Conservation (phyloP, 495 filamentous ascomycete species). For the Penicillium parvum region DNA sequence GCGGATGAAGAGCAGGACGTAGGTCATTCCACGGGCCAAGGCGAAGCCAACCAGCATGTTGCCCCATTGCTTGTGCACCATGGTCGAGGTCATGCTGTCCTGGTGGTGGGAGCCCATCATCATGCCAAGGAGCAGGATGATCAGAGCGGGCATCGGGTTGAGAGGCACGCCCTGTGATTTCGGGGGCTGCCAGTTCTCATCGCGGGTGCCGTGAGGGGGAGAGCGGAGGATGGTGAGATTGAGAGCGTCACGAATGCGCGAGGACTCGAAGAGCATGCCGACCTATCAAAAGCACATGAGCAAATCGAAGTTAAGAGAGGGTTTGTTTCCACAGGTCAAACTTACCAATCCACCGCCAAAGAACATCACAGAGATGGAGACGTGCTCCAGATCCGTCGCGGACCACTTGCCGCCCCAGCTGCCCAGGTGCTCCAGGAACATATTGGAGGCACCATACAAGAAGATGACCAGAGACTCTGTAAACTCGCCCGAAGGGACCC, state of each 20-base stretch:
- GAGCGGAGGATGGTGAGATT: constrained; percentile 56
- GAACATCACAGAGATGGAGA: constrained; percentile 91
- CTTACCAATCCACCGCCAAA: constrained; percentile 88
- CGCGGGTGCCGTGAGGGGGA: constrained; percentile 39
- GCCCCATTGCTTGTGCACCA: constrained; percentile 95
- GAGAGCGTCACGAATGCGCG: constrained; percentile 60
- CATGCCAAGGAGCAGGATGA: constrained; percentile 79
- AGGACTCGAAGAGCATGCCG: constrained; percentile 92
- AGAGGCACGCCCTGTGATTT: constrained; percentile 69
- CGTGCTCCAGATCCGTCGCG: constrained; percentile 80
- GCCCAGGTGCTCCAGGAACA: constrained; percentile 87
- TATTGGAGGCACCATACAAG: constrained; percentile 81
- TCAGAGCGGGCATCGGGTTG: constrained; percentile 84
- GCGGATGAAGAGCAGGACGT: constrained; percentile 71
- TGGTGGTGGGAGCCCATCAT: constrained; percentile 97
- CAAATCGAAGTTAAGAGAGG: too few species aligned
- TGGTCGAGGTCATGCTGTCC: constrained; percentile 74
- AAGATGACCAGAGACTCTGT: constrained; percentile 85
- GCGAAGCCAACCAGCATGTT: constrained; percentile 78
- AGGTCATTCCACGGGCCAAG: constrained; percentile 72
- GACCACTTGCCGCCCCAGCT: constrained; percentile 66
- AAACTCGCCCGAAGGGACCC: constrained; percentile 78
- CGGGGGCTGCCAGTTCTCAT: constrained; percentile 53
- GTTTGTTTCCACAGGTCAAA: too few species aligned
- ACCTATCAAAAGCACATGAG: constrained; percentile 41